A percentile compares a stretch with the other conserved stretches of the same genome.
Conservation (phyloP, 108 stramenopile genomes). For the Cyclostephanos tholiformis region DNA sequence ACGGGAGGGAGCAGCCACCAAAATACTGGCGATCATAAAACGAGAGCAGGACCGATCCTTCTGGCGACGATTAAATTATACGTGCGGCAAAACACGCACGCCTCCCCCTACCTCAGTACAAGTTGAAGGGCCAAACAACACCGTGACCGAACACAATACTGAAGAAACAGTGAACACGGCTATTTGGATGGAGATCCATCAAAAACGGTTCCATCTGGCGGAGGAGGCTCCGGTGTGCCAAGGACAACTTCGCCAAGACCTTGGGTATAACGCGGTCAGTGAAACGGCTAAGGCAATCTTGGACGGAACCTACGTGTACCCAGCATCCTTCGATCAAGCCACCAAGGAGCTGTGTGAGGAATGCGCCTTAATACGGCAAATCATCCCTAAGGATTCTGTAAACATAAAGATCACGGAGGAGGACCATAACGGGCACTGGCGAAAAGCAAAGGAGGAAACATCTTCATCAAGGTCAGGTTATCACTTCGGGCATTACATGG, state of each 20-base stretch:
- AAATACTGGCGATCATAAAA: conserved; percentile 20
- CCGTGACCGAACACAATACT: neutral
- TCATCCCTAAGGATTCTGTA: neutral
- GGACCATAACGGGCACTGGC: neutral
- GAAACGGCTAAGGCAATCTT: conserved; percentile 5
- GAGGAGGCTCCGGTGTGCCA: conserved; percentile 21
- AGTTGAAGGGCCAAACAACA: neutral
- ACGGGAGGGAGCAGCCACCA: conserved; percentile 2
- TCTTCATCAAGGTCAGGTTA: conserved; percentile 14
- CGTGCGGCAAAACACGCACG: neutral
- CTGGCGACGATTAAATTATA: conserved; percentile 22
- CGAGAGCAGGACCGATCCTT: conserved; percentile 22
- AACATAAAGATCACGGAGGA: neutral
- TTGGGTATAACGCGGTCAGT: conserved; percentile 7
- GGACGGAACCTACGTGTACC: neutral
- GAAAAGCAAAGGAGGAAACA: conserved; percentile 2
- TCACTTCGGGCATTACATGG: conserved; percentile 12
- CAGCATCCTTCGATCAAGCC: neutral
- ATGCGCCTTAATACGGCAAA: neutral
- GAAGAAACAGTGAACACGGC: neutral
- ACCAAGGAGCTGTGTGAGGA: neutral
- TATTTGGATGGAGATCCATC: neutral
- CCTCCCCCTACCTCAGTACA: conserved; percentile 14
- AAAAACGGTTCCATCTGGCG: neutral
- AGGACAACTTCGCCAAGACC: conserved; percentile 9